Evolutionary conservation across 306 rosid species (phyloP), one percentile per base, ranked within the genome.

Genomic region (Citrullus colocynthis): DNA sequence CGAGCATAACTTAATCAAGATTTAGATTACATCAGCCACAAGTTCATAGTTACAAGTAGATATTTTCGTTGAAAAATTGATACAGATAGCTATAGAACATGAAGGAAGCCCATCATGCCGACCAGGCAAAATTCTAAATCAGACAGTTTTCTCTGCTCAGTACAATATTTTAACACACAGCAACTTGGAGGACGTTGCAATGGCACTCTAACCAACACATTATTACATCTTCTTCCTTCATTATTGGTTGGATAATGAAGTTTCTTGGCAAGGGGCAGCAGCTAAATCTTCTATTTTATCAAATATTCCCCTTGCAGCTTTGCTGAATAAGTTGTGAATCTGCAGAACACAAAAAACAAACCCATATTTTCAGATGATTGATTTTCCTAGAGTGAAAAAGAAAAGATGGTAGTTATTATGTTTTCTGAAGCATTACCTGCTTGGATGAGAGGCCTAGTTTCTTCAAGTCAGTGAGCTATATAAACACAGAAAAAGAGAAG

Each of bases 401-500:
- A 69, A 42, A 45, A 21, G 20, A 30, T 54, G 59, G 15, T 12
- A 34, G 5, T 30, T 28, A 6, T 9, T 52, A 6, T 17, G 42
- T 54, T 17, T 37, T 6, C 39, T 16, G 56, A 56, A 34, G 21
- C 39, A 30, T 82, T 80, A 93, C 98, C 97, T 91, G 98, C 88
- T 94, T 94, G 73, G 82, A 77, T 49, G 98, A 92, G 85, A 94
- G 95, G 42, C 98, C 98, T 66, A 92, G 86, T 81, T 92, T 94
- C 92, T 90, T 93, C 95, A 94, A 80, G 80, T 94, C 97, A 67
- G 64, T 78, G 74, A 94, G 87, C 98, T 94, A 86, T 76, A 88
- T 7, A 32, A 63, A 63, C 71, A 82, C 77, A 78, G 37, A 14
- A 56, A 75, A 17, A 9, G 37, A 9, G 13, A 69, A 45, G 14